Percentiles rank a stretch among this genome's conserved stretches.
Conservation (phyloP, 1,284 basidiomycete genomes). For the Cutaneotrichosporon arboriforme region DNA sequence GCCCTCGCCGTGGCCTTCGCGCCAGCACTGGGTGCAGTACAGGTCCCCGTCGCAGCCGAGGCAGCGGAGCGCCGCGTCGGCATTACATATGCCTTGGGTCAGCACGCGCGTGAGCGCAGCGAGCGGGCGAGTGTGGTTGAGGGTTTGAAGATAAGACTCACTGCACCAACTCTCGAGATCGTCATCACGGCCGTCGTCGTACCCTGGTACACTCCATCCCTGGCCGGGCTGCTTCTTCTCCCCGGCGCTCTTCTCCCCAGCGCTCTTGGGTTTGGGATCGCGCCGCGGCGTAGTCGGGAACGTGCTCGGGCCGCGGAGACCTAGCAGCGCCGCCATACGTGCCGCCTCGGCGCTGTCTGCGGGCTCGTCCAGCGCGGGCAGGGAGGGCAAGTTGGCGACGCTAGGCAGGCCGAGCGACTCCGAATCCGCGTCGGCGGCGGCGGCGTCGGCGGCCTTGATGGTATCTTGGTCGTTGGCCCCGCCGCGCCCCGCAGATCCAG, state of each 20-base stretch:
- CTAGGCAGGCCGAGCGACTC: neutral
- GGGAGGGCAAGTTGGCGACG: constrained; percentile 1
- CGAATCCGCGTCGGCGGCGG: neutral
- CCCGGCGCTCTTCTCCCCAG: constrained; percentile 10
- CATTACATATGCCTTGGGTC: constrained; percentile 41
- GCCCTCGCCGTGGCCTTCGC: constrained; percentile 16
- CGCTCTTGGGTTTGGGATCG: constrained; percentile 3
- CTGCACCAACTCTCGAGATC: constrained; percentile 45
- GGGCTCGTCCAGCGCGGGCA: constrained; percentile 13
- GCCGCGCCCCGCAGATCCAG: no score
- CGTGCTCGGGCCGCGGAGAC: constrained; percentile 22
- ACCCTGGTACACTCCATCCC: constrained; percentile 38
- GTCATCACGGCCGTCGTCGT: constrained; percentile 30
- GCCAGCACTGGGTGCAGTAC: constrained; percentile 41
- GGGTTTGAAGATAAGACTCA: no score
- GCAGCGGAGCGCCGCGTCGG: constrained; percentile 39
- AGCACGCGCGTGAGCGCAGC: neutral
- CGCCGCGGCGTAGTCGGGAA: constrained; percentile 16
- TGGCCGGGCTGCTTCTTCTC: constrained; percentile 11
- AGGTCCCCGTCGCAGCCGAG: constrained; percentile 39
- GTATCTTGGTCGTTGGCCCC: no score
- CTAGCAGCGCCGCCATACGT: constrained; percentile 28
- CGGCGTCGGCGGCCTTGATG: neutral
- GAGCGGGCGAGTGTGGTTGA: neutral
- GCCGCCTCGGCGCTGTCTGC: constrained; percentile 12